Base-by-base conservation (phyloP, 2,329 filamentous ascomycete genomes). In the Exophiala oligosperma region DNA sequence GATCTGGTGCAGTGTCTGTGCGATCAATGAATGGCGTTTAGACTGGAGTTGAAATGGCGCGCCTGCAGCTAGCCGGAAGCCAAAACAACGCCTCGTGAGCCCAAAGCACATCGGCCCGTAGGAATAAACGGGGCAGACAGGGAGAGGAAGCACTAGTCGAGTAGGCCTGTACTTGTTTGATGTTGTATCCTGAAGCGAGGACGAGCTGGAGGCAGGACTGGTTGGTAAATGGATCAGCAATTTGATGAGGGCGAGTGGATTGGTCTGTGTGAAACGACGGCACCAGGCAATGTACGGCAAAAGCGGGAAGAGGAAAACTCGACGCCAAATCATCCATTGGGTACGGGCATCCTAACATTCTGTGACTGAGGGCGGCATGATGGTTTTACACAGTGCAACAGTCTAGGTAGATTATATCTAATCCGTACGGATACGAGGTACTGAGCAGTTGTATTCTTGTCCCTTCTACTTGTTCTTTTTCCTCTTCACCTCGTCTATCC, bases 401-500 rank as follows among this genome's bases (percentile, higher is more conserved):
- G 32, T 9, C 32, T 35, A 35, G 11, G 32, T 28, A 28, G 26
- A 28, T 28, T 7, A 28, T 4, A 2, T 35, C 6, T 35, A 35
- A 4, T 9, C 32, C 32, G 2, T 35, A 11, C 32, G 7, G 7
- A 35, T 35, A 35, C 32, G 17, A 17, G 17, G 17, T 17, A 17
- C 17, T 1, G 17, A 17, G 14, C 1, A 37, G 14, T 37, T 7
- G 35, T 37, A 37, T 14, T 37, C 14, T 14, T 8, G 2, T 8
- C n/a, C n/a, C 26, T 21, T 24, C 8, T 51, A 61, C 54, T 67
- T 67, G 49, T 59, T 62, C 63, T 85, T 90, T 71, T 90, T 86
- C 68, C 78, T 82, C 78, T 97, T 97, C 72, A 92, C 92, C 67
- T 94, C 89, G 63, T 84, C 82, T 37, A 96, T 86, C 87, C 92